A percentile compares a stretch with the other conserved stretches of the same genome.
Evolutionary conservation across 2,329 filamentous ascomycete species (phyloP).

Genomic region (Atkinsonella texensis): DNA sequence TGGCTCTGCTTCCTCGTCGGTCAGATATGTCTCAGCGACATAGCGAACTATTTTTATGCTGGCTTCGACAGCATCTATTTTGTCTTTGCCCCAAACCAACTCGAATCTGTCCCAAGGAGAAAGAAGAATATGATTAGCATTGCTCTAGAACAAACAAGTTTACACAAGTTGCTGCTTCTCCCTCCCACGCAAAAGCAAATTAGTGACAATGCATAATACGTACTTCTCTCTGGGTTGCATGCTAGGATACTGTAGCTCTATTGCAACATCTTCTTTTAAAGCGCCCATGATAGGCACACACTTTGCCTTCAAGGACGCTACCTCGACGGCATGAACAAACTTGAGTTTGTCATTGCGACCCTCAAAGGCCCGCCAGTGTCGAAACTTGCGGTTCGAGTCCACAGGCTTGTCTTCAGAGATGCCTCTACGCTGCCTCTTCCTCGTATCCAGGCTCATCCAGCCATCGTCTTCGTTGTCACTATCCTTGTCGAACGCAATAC

Average conservation of each 20-base stretch:
- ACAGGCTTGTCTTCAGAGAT: conserved; percentile 27
- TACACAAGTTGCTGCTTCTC: not conserved
- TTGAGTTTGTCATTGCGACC: conserved; percentile 27
- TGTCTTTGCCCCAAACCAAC: conserved; percentile 66
- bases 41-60: conserved; percentile 59
- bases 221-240: conserved; percentile 56
- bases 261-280: conserved; percentile 39
- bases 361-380: conserved; percentile 33
- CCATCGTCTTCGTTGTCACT: conserved; percentile 40
- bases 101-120: conserved; percentile 30
- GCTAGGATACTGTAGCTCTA: conserved; percentile 79
- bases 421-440: conserved; percentile 35
- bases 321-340: conserved; percentile 47
- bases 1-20: conserved; percentile 50
- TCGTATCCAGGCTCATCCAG: conserved; percentile 35
- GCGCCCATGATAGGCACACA: conserved; percentile 39
- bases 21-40: conserved; percentile 66
- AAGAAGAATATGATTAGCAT: not conserved
- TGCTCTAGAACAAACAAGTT: not conserved
- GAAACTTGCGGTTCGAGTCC: conserved; percentile 35
- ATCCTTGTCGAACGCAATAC: conserved; percentile 37
- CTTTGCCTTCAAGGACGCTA: conserved; percentile 38
- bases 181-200: too few relatives aligned
- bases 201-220: conserved; percentile 7
- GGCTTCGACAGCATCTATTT: conserved; percentile 64